Conservation (phyloP, 176 grass and related monocot species). For the Eragrostis curvula region DNA sequence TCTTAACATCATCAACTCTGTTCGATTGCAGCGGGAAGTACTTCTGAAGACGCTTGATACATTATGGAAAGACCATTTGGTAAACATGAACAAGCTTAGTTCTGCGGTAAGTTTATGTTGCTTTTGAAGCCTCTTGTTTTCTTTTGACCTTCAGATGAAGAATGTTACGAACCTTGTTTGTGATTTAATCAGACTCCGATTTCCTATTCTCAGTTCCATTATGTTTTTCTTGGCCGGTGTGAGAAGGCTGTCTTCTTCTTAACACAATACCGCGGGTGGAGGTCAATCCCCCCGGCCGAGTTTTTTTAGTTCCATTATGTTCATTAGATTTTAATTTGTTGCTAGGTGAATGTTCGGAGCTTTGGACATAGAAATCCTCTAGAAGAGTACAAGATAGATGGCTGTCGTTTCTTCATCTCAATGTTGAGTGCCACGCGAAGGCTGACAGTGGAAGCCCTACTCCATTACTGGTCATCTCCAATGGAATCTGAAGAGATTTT, state of each 20-base stretch:
- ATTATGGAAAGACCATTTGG: slow-evolving; percentile 92
- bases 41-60: slow-evolving; percentile 90
- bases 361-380: slow-evolving; percentile 94
- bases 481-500: slow-evolving; percentile 77
- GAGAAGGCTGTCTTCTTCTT: too few species aligned
- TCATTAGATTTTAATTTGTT: slow-evolving; percentile 28
- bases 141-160: neutral
- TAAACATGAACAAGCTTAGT: slow-evolving; percentile 99
- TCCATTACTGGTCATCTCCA: slow-evolving; percentile 85
- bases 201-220: neutral
- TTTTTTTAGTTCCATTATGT: neutral
- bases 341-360: slow-evolving; percentile 93
- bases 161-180: neutral
- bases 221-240: too few species aligned
- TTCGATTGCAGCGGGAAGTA: slow-evolving; percentile 80
- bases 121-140: neutral
- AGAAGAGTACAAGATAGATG: slow-evolving; percentile 98
- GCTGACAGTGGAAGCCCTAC: slow-evolving; percentile 73
- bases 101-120: slow-evolving; percentile 67
- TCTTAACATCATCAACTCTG: slow-evolving; percentile 29
- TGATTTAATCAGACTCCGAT: neutral
- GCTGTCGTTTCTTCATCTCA: slow-evolving; percentile 94
- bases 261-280: too few species aligned
- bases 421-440: slow-evolving; percentile 85
- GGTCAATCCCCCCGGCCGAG: too few species aligned